A percentile compares a stretch with the other conserved stretches of the same genome.
Conservation (phyloP, 805 yeast genomes). For the Wickerhamomyces chambardii region DNA sequence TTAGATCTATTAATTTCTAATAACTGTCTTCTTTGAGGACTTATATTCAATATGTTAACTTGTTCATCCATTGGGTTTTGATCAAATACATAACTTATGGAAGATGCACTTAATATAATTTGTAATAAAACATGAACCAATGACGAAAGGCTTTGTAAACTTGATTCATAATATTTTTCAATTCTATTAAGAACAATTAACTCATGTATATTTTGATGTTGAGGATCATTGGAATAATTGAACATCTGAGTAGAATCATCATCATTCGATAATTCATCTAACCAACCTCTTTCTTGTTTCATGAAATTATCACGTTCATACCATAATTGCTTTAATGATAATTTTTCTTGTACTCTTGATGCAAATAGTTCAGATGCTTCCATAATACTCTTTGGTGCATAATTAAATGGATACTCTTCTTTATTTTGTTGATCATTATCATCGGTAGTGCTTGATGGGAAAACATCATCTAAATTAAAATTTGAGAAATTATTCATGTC, state of each 20-base stretch:
- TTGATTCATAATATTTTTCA: constrained; percentile 46
- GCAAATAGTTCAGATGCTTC: constrained; percentile 72
- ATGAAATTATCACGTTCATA: constrained; percentile 62
- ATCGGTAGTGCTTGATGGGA: not conserved
- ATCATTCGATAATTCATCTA: constrained; percentile 3
- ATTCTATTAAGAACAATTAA: constrained; percentile 41
- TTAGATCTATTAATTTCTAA: constrained; percentile 52
- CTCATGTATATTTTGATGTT: constrained; percentile 18
- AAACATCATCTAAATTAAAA: not conserved
- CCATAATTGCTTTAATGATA: constrained; percentile 66
- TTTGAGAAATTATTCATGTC: constrained; percentile 16
- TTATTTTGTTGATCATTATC: constrained; percentile 2
- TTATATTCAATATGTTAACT: too few relatives aligned
- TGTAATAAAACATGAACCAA: constrained; percentile 57
- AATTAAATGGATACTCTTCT: not conserved
- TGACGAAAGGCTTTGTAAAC: constrained; percentile 50
- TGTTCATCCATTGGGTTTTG: too few relatives aligned
- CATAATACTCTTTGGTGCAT: constrained; percentile 62
- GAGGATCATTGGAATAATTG: constrained; percentile 17
- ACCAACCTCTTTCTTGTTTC: constrained; percentile 65
- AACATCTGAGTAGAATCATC: constrained; percentile 14
- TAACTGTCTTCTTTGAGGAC: too few relatives aligned
- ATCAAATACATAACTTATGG: constrained; percentile 21
- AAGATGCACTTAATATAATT: constrained; percentile 38
- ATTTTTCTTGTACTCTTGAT: constrained; percentile 52